Evolutionary conservation across 2,329 filamentous ascomycete species (phyloP), one percentile per base, ranked within the genome.

Genomic region (Trichoderma brevicompactum): DNA sequence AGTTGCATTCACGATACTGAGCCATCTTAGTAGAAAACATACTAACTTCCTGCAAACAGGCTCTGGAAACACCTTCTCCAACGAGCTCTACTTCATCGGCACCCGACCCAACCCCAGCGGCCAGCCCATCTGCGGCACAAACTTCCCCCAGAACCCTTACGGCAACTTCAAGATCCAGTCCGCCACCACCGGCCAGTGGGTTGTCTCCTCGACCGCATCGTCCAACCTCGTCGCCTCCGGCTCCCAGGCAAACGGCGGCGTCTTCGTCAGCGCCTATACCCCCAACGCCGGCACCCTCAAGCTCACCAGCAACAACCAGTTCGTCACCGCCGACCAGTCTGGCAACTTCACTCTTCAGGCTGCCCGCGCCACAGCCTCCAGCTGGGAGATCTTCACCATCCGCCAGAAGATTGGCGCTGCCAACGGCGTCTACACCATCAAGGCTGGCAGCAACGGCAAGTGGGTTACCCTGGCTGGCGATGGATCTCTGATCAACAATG

Each of bases 51-150:
- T 9, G 2, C 28, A 7, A 19, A 19, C 15, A 71, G 70, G 70
- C 53, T 65, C 66, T 48, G 70, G 70, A 40, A 68, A 71, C 50
- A 71, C 70, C 8, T 71, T 59, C 62, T 69, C 67, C 44, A 71
- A 71, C 66, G 69, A 70, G 65, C 64, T 71, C 19, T 69, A 64
- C 66, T 71, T 71, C 64, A 71, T 71, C 64, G 69, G 70, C 40
- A 71, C 70, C 13, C 68, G 70, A 2, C 68, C 70, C 38, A 71
- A 71, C 65, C 67, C 69, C 15, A 68, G 62, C 41, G 68, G 68
- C 19, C 17, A 58, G 36, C 69, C 70, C 41, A 71, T 71, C 60
- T 71, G 70, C 67, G 66, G 68, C 55, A 28, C 59, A 13, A 63
- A 63, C 59, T 65, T 71, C 48, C 70, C 70, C 9, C 66, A 70